Conservation (phyloP, 306 rosid genomes). For the Rubus parviflorus region DNA sequence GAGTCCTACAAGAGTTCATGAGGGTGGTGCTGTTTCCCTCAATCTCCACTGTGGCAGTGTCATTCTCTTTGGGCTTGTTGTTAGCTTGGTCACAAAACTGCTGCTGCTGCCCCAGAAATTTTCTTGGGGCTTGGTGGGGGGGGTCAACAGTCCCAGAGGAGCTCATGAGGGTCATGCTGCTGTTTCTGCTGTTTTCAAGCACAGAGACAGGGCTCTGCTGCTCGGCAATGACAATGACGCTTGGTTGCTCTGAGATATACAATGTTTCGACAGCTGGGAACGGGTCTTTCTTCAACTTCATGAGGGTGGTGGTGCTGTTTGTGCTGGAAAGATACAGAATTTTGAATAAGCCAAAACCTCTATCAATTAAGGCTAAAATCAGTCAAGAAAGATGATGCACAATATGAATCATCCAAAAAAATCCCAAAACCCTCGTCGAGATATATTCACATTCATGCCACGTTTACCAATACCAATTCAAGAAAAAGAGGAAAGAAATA, state of each 20-base stretch:
- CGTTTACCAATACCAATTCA: background rate
- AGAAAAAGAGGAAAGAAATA: background rate
- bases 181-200: slow-evolving; percentile 42
- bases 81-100: background rate
- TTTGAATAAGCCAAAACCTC: background rate
- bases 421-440: background rate
- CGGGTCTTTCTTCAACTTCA: slow-evolving; percentile 51
- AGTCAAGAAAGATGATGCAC: background rate
- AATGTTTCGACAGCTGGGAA: slow-evolving; percentile 64
- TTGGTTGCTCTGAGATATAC: slow-evolving; percentile 38
- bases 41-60: background rate
- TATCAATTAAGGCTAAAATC: background rate
- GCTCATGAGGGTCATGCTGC: background rate
- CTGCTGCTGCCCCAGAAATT: background rate
- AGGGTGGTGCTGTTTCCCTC: background rate
- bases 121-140: background rate
- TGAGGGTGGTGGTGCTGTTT: background rate
- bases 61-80: background rate
- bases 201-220: slow-evolving; percentile 42
- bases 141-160: background rate
- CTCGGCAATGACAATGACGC: slow-evolving; percentile 21
- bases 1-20: background rate
- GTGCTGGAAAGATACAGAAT: background rate
- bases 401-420: background rate
- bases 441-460: background rate